Evolutionary conservation across 257 asterid species (phyloP), one percentile per base, ranked within the genome.

Genomic region (Ilex asprella): DNA sequence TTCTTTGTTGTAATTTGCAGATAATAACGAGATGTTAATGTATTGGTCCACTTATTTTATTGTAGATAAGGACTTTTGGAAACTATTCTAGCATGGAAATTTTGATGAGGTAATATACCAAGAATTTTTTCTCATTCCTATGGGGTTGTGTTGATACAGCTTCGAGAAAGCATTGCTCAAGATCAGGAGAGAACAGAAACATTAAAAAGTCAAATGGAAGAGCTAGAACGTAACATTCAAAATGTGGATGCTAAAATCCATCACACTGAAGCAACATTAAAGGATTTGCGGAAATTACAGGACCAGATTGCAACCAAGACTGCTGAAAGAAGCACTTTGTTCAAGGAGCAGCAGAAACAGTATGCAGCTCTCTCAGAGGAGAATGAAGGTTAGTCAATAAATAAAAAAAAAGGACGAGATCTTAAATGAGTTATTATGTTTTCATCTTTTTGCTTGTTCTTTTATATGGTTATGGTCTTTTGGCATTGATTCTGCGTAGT

Each of bases 281-380:
- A 93, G 84, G 90, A 89, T 67, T 68, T 89, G 53, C 72, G 72
- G 51, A 80, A 78, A 62, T 67, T 89, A 70, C 80, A 84, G 76
- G 82, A 74, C 69, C 82, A 82, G 74, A 76, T 87, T 75, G 80
- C 89, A 54, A 69, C 86, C 66, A 87, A 82, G 78, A 73, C 89
- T 12, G 99, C 95, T 72, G 94, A 93, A 82, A 81, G 99, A 76
- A 89, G 79, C 78, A 87, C 96, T 65, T 80, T 85, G 79, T 73
- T 68, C 64, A 88, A 85, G 77, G 95, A 84, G 73, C 67, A 70
- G 63, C 76, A 85, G 81, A 85, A 67, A 56, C 91, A 82, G 66
- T 75, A 78, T 72, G 82, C 79, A 15, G 90, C 84, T 41, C 94
- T 93, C 60, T 39, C 73, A 9, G 94, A 78, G 79, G 95, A 92